Evolutionary conservation across 108 stramenopile genomes (phyloP).

Genomic region (Skeletonema costatum): DNA sequence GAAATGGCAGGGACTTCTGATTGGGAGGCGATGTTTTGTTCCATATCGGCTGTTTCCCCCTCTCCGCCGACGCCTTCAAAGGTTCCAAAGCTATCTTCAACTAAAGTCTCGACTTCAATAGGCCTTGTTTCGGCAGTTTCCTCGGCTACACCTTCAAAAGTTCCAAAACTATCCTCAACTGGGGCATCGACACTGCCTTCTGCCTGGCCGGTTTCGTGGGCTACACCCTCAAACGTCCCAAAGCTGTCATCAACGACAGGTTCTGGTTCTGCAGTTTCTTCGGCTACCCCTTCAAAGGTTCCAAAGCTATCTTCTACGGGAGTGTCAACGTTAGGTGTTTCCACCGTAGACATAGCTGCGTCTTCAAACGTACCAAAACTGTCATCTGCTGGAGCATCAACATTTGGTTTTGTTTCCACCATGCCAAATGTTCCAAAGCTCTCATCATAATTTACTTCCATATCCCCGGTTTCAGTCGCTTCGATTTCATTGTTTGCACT

Average conservation of each 20-base stretch:
- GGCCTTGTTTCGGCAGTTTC: not conserved
- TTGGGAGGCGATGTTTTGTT: not conserved
- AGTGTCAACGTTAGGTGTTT: constrained; percentile 6
- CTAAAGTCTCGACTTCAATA: not conserved
- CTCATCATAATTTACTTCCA: constrained; percentile 11
- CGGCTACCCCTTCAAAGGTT: constrained; percentile 42
- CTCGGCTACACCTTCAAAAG: constrained; percentile 20
- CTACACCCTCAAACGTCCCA: constrained; percentile 15
- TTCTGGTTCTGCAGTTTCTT: constrained; percentile 27
- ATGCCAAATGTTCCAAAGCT: constrained; percentile 34
- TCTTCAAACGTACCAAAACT: constrained; percentile 36
- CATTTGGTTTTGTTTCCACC: constrained; percentile 15
- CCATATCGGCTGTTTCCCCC: not conserved
- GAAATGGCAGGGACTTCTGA: not conserved
- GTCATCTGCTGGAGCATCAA: constrained; percentile 10
- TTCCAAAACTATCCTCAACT: constrained; percentile 27
- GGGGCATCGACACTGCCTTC: not conserved
- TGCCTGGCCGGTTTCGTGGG: not conserved
- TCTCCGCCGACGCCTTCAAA: constrained; percentile 14
- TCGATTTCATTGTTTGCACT: constrained; percentile 7
- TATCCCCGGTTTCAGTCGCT: constrained; percentile 6
- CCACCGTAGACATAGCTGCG: constrained; percentile 37
- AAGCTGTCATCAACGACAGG: constrained; percentile 10
- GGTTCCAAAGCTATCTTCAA: not conserved
- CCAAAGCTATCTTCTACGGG: constrained; percentile 23